A percentile compares a stretch with the other conserved stretches of the same genome.
Evolutionary conservation across 495 filamentous ascomycete genomes (phyloP).

Genomic region (Tirmania nivea): DNA sequence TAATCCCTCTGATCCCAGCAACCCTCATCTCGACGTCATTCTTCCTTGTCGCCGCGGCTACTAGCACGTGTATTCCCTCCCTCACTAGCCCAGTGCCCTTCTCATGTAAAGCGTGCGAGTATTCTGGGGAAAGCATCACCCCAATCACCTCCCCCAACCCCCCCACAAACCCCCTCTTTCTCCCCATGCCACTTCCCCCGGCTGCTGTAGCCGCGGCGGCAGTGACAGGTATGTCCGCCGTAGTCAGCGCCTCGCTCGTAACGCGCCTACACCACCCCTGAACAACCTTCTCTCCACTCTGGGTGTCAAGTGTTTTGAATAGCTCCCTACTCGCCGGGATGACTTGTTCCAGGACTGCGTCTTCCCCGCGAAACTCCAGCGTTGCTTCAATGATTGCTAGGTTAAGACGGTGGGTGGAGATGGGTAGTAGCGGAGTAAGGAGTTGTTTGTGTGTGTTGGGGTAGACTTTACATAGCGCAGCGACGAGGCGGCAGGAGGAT

Average conservation of each 20-base stretch:
- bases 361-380: constrained; percentile 26
- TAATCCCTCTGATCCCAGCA: constrained; percentile 9
- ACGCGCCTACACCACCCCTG: constrained; percentile 17
- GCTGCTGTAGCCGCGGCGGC: constrained; percentile 16
- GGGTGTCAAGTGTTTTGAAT: constrained; percentile 21
- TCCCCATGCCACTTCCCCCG: constrained; percentile 28
- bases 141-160: background rate
- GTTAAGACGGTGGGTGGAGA: constrained; percentile 7
- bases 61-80: constrained; percentile 1
- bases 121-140: background rate
- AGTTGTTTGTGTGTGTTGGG: constrained; percentile 14
- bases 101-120: background rate
- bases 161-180: background rate
- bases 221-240: constrained; percentile 21
- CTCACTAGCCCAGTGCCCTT: background rate
- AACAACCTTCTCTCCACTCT: constrained; percentile 6
- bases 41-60: constrained; percentile 4
- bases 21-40: constrained; percentile 13
- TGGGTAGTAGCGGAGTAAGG: background rate
- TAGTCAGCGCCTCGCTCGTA: constrained; percentile 25
- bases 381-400: constrained; percentile 22
- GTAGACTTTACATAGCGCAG: constrained; percentile 6
- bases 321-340: constrained; percentile 26
- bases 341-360: constrained; percentile 27
- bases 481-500: constrained; percentile 35